Conservation (phyloP, 805 yeast species). For the Candida lessepsii region DNA sequence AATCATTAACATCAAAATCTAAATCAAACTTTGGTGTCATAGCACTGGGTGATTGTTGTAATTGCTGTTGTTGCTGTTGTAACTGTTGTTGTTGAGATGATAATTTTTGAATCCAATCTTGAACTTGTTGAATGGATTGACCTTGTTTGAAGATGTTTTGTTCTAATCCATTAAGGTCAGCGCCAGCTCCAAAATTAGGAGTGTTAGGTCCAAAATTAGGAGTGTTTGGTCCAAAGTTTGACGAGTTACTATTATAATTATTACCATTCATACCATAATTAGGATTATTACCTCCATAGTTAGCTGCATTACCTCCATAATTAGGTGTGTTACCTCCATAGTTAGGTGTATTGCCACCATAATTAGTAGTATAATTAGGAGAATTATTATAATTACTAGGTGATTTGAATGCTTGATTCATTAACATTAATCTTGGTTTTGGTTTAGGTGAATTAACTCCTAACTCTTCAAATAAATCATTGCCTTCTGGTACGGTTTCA, state of each 20-base stretch:
- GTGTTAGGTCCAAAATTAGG: background rate
- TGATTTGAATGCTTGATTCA: constrained; percentile 34
- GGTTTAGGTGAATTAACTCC: constrained; percentile 15
- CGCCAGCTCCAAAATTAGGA: constrained; percentile 4
- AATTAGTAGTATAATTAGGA: constrained; percentile 7
- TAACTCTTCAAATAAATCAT: constrained; percentile 13
- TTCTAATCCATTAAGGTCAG: constrained; percentile 40
- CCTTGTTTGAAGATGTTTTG: constrained; percentile 49
- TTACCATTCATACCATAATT: background rate
- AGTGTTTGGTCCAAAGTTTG: background rate
- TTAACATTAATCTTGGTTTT: constrained; percentile 41
- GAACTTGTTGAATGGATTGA: constrained; percentile 52
- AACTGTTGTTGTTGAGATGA: constrained; percentile 19
- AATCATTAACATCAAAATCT: constrained; percentile 18
- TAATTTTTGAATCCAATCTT: constrained; percentile 52
- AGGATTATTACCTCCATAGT: too few relatives aligned
- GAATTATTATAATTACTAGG: background rate
- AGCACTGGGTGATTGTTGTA: constrained; percentile 1
- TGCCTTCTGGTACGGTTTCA: constrained; percentile 19
- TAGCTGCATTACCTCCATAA: too few relatives aligned
- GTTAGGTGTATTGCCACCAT: too few relatives aligned
- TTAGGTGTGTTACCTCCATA: too few relatives aligned
- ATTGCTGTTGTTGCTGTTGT: constrained; percentile 14
- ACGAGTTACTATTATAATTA: background rate
- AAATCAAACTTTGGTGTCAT: constrained; percentile 13